Base-by-base conservation (phyloP, 768 basidiomycete species). In the Epithele typhae region DNA sequence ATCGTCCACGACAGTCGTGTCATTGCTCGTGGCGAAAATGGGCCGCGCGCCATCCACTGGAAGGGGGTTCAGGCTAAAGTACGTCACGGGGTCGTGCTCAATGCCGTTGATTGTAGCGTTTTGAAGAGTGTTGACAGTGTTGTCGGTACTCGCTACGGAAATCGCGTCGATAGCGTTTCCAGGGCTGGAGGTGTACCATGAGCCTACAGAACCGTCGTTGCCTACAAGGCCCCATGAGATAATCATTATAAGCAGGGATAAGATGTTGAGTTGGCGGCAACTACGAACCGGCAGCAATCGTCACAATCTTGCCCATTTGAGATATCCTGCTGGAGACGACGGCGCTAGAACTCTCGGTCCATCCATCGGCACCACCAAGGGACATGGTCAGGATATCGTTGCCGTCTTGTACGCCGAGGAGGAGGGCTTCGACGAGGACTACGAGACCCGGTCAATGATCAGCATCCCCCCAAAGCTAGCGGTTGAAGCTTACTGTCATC, bases 381-480 rank as follows among this genome's bases (percentile, higher is more conserved):
- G 81, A 83, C 54, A 87, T 63, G 4, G 79, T 80, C 50, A 87
- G 65, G 47, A 89, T 74, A 58, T 87, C 78, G 51, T 75, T 68
- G 0, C 75, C 77, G 22, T 82, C 82, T 10, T 61, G 62, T 21
- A 70, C 64, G 10, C 75, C 81, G 43, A 60, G 71, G 7, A 81
- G 68, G 12, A 81, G 63, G 1, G 78, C 79, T 12, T 77, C 74
- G 24, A 80, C 59, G 45, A 74, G 66, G 37, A 71, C 71, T 68
- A 45, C 17, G 32, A 11, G 17, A 8, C 7, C 6, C 10, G 22
- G 1, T 11, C 22, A 30, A 14, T 7, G 27, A 21, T 9, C 37
- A 7, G 6, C 5, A 7, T 22, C 9, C n/a, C n/a, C n/a, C n/a
- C n/a, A n/a, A n/a, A 25, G 15, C 5, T 30, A 27, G 17, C 10